phyloP scores from a whole-genome alignment of 192 early-diverging fungal species.

The Haplosporangium gracile region DNA sequence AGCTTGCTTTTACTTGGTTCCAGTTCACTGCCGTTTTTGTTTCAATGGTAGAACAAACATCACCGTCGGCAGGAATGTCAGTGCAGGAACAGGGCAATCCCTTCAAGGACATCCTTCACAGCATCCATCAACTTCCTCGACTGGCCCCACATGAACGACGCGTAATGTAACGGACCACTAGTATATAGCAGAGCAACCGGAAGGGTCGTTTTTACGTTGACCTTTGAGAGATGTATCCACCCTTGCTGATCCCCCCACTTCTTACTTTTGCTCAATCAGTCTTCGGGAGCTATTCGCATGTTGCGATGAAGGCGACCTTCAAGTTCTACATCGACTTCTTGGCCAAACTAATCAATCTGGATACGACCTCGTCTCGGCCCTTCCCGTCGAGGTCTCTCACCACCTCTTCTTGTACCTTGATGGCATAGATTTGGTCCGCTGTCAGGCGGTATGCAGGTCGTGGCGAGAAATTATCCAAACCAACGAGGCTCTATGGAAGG shows the following conservation, averaged over 20 bases:
- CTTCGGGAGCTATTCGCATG: slow-evolving; percentile 23
- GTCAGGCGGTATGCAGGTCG: slow-evolving; percentile 41
- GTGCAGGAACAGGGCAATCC: neutral
- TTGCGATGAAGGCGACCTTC: slow-evolving; percentile 19
- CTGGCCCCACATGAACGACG: slow-evolving; percentile 32
- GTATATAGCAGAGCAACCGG: neutral
- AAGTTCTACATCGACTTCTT: slow-evolving; percentile 29
- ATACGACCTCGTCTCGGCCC: slow-evolving; percentile 26
- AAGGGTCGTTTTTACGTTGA: neutral
- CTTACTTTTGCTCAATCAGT: neutral
- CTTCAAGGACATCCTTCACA: slow-evolving; percentile 21
- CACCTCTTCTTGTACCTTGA: slow-evolving; percentile 27
- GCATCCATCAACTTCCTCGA: slow-evolving; percentile 4
- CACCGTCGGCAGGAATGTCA: too few species aligned
- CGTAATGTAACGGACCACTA: slow-evolving; percentile 35
- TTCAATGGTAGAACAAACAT: neutral
- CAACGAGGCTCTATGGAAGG: slow-evolving; percentile 16
- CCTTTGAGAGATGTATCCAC: neutral
- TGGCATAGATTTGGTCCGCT: slow-evolving; percentile 36
- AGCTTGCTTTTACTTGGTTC: neutral
- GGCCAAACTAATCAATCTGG: slow-evolving; percentile 34
- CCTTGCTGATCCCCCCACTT: neutral
- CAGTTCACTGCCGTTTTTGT: neutral
- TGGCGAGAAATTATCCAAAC: slow-evolving; percentile 25
- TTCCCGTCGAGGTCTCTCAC: slow-evolving; percentile 29